Evolutionary conservation across 441 rosid species (phyloP), one percentile per base, ranked within the genome.

Genomic region (Aleurites moluccanus): DNA sequence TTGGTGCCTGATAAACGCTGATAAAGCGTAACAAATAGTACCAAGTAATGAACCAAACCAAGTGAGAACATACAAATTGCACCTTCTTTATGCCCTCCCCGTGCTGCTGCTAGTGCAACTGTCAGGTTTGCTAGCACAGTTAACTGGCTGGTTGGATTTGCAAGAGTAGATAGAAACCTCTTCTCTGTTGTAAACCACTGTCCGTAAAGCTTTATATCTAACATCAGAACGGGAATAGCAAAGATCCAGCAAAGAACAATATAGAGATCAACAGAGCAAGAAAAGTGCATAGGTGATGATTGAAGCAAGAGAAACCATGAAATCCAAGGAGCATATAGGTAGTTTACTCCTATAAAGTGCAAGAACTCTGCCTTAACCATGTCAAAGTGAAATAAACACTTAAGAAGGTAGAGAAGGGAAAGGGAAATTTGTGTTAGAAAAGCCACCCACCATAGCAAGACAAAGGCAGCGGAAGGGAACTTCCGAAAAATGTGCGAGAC

Each of bases 101-200:
- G 61, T 56, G 61, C 61, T 23, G 61, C 30, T 56, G 61, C 61
- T 56, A 23, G 23, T 9, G 61, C 61, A 21, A 56, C 61, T 7
- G n/a, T 28, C 13, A 56, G 15, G 30, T 56, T 56, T 23, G 30
- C 61, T 56, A 56, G 0, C 5, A 56, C 61, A 23, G 61, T 21
- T 10, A 56, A 2, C 11, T 56, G 61, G 61, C 61, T 56, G 13
- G 61, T 21, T 23, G 61, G 61, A 56, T 56, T 56, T 10, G 30
- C 61, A 21, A 23, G 30, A 23, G 80, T 59, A 0, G 90, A 90
- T 20, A 90, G 60, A 49, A 92, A 88, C 73, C 81, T 80, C 75
- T 83, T 90, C 78, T 88, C 87, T 1, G 91, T 87, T 10, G 91
- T 90, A 80, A 90, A 84, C 92, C 97, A 90, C 76, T 89, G 93